phyloP scores from a whole-genome alignment of 2,329 filamentous ascomycete genomes.

The Colletotrichum aenigma region DNA sequence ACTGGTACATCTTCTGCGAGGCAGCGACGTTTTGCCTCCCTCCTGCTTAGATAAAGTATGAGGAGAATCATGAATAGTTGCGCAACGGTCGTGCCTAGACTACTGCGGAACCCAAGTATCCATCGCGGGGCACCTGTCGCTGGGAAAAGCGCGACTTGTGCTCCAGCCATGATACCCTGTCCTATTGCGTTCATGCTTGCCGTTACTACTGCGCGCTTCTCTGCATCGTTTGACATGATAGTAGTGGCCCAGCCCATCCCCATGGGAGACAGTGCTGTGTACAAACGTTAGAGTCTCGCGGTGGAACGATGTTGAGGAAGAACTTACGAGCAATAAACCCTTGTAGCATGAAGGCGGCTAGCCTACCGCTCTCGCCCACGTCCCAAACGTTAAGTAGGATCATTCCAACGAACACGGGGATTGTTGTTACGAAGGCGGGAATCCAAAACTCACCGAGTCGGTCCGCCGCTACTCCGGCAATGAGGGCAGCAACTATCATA shows the following conservation, averaged over 20 bases:
- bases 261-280: neutral
- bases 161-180: conserved; percentile 42
- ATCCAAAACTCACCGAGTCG: neutral
- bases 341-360: neutral
- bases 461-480: neutral
- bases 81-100: neutral
- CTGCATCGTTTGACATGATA: conserved; percentile 38
- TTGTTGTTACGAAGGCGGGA: neutral
- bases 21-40: neutral
- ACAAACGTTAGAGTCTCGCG: neutral
- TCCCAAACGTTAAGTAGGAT: neutral
- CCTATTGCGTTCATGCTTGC: conserved; percentile 47
- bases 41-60: neutral
- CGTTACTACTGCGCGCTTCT: conserved; percentile 42
- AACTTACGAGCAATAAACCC: neutral
- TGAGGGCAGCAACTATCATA: neutral
- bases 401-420: neutral
- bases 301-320: neutral
- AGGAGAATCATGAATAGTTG: neutral
- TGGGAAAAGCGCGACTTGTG: conserved; percentile 40
- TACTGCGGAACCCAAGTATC: neutral
- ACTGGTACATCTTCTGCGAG: neutral
- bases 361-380: neutral
- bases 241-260: conserved; percentile 42
- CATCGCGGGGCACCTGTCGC: conserved; percentile 36